Evolutionary conservation across 2,329 filamentous ascomycete species (phyloP), one percentile per base, ranked within the genome.

Genomic region (Xylariaceae sp.): DNA sequence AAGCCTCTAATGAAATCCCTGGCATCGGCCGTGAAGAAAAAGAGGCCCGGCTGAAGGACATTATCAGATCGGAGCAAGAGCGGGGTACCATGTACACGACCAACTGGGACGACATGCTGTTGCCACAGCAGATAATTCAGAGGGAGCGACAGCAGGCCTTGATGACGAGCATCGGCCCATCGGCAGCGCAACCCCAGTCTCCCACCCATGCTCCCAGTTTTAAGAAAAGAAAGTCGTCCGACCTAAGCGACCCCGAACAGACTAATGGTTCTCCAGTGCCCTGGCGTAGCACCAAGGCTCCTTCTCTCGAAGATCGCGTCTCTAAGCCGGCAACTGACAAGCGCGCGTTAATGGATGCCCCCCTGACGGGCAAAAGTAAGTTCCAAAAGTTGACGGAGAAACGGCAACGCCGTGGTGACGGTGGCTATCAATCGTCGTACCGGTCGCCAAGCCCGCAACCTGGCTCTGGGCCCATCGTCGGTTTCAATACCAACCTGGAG

Each of bases 331-430:
- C 71, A 43, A 58, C 66, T 56, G 70, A 74, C 45, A 70, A 69
- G 52, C 65, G 64, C 53, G 50, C 59, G 44, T 57, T 56, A 40
- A 61, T 65, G 59, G 70, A 73, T 47, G 62, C 67, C 38, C 48
- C 62, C 28, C 48, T 63, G 37, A 53, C 65, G 42, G 63, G 67
- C 49, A 73, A 71, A 72, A 94, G 87, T 92, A 94, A 94, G 86
- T 92, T 83, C 63, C 80, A 85, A 67, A 84, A 83, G 69, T 79
- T 81, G 62, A 74, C 87, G 68, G 89, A 96, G 65, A 89, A 88
- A 69, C 85, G 92, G 52, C 85, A 83, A 63, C 86, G 86, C 57
- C 87, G 92, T 53, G 94, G 94, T 65, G 83, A 90, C 52, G 75
- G 68, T 48, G 75, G 76, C 46, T 81, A 78, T 57, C 75, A 74